phyloP scores from a whole-genome alignment of 139 green algal genomes.

The Edaphochlamys debaryana region DNA sequence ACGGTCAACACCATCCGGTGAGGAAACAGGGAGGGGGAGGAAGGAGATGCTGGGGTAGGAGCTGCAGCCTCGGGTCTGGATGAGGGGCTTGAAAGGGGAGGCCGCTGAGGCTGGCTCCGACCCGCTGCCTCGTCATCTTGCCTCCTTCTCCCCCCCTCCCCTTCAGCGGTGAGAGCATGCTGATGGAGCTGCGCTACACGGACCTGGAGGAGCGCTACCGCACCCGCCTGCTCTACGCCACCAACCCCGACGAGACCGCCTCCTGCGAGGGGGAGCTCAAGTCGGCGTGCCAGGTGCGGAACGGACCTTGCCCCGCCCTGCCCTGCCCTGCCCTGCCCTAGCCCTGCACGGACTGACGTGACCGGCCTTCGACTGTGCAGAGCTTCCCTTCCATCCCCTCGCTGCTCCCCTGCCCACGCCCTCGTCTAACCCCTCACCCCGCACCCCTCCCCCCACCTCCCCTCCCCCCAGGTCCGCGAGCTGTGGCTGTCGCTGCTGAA shows the following conservation, averaged over 20 bases:
- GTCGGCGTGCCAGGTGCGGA: slow-evolving; percentile 41
- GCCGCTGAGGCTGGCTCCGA: too few relatives aligned
- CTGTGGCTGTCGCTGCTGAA: slow-evolving; percentile 57
- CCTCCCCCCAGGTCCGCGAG: slow-evolving; percentile 40
- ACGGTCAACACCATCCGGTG: slow-evolving; percentile 65
- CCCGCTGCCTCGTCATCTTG: too few relatives aligned
- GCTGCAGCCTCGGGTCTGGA: background rate
- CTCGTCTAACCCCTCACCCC: too few relatives aligned
- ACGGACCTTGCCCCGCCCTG: too few relatives aligned
- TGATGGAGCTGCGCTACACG: slow-evolving; percentile 77
- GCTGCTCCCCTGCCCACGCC: too few relatives aligned
- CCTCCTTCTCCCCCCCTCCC: background rate
- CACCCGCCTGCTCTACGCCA: slow-evolving; percentile 74
- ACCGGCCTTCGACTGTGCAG: too few relatives aligned
- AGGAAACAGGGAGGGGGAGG: background rate
- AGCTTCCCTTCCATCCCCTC: too few relatives aligned
- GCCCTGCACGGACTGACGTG: too few relatives aligned
- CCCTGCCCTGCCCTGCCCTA: too few relatives aligned
- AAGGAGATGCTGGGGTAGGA: background rate
- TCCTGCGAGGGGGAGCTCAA: slow-evolving; percentile 48
- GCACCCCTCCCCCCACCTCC: too few relatives aligned
- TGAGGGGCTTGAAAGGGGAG: too few relatives aligned
- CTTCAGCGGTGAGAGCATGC: slow-evolving; percentile 62
- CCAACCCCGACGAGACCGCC: slow-evolving; percentile 40
- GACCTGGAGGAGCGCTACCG: slow-evolving; percentile 88